phyloP scores from a whole-genome alignment of 257 asterid species.

The Gardenia jasminoides region DNA sequence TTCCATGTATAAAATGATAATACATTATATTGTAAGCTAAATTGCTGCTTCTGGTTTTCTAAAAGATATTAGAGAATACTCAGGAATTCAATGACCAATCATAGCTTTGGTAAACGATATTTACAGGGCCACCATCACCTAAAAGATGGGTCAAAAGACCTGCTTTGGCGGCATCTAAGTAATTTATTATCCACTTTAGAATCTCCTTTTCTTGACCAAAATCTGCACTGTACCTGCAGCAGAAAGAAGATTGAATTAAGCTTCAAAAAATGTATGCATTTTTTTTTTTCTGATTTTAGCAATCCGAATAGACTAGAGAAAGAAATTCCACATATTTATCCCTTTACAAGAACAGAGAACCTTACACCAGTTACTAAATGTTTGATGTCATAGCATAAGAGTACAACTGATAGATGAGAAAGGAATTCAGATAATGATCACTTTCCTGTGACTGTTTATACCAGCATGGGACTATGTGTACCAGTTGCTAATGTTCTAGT shows the following conservation, averaged over 20 bases:
- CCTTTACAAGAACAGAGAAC: not conserved
- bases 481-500: not conserved
- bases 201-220: conserved; percentile 79
- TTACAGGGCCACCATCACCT: conserved; percentile 68
- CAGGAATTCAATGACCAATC: conserved; percentile 80
- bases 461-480: not conserved
- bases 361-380: not conserved
- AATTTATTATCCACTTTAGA: conserved; percentile 61
- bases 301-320: conserved; percentile 1
- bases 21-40: not conserved
- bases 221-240: conserved; percentile 80
- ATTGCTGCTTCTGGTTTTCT: not conserved
- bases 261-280: not conserved
- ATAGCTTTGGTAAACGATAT: conserved; percentile 54
- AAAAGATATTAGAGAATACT: conserved; percentile 2
- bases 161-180: conserved; percentile 79
- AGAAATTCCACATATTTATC: not conserved
- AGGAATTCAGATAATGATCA: too few species aligned
- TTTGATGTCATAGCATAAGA: not conserved
- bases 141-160: conserved; percentile 77
- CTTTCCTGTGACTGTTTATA: not conserved
- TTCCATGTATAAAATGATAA: not conserved
- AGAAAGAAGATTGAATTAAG: not conserved
- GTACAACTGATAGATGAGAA: not conserved
- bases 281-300: not conserved